Base-by-base conservation (phyloP, 2,329 filamentous ascomycete genomes). In the Hymenoscyphus scutula region DNA sequence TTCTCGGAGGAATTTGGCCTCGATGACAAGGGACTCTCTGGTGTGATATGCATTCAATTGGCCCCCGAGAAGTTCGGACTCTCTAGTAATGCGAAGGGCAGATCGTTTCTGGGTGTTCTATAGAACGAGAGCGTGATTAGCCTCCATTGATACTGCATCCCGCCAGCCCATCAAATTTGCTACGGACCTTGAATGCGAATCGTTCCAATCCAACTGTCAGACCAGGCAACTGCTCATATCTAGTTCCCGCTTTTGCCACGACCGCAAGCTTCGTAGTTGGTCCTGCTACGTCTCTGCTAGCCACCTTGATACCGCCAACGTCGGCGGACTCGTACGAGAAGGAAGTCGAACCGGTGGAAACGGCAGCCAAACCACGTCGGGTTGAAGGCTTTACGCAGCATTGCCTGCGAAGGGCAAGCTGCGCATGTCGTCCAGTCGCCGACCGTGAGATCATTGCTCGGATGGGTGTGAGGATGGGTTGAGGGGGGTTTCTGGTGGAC, bases 1-100 rank as follows among this genome's bases (percentile, higher is more conserved):
- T 76, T 95, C 88, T 76, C 92, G 88, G 70, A 99, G 87, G 84
- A 99, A 99, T 82, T 90, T 96, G 76, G 95, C 91, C 79, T 94
- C 89, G 74, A 99, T 81, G 64, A 99, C 87, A 67, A 99, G 81
- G 76, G 92, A 92, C 83, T 99, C 95, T 75, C 94, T 90, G 72
- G 92, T 93, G 81, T 97, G 92, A 79, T 90, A 91, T 69, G 94
- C 84, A 72, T 82, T 84, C 80, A 98, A 87, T 85, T 94, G 88
- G 74, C 92, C 92, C 76, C 96, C 95, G 69, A 99, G 87, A 66
- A 99, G 89, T 81, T 99, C 95, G 73, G 91, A 86, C 82, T 99
- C 95, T 82, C 95, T 90, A 75, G 89, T 90, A 77, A 99, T 97
- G 77, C 93, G 91, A 74, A 99, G 83, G 63, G 91, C 91, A 70